Conservation (phyloP, 2,329 filamentous ascomycete species). For the Fusarium vanettenii region DNA sequence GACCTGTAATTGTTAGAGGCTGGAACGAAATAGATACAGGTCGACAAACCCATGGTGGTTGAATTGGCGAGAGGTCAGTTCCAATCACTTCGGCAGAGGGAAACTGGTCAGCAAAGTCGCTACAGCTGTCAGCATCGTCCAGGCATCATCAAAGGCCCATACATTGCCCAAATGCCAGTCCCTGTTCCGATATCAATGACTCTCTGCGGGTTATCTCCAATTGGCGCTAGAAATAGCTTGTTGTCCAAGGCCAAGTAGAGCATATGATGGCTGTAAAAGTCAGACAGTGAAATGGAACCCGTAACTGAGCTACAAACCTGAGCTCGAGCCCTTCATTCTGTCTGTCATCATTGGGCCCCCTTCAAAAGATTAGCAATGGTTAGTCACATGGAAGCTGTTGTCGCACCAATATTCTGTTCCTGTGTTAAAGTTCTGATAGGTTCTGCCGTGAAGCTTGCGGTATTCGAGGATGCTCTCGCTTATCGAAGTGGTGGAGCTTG, state of each 20-base stretch:
- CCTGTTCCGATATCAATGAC: neutral
- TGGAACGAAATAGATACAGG: neutral
- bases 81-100: constrained; percentile 59
- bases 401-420: constrained; percentile 32
- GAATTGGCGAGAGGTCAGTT: constrained; percentile 66
- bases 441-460: constrained; percentile 21
- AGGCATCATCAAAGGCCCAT: neutral
- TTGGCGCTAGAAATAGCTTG: neutral
- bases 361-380: neutral
- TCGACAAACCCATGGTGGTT: constrained; percentile 60
- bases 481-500: constrained; percentile 19
- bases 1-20: constrained; percentile 53
- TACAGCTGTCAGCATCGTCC: constrained; percentile 37
- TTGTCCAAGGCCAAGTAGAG: neutral
- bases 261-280: neutral
- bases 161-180: constrained; percentile 1
- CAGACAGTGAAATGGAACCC: neutral
- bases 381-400: neutral
- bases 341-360: constrained; percentile 43
- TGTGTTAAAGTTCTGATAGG: constrained; percentile 19
- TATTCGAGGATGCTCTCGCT: constrained; percentile 18
- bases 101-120: constrained; percentile 59
- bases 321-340: constrained; percentile 42
- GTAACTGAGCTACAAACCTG: constrained; percentile 12
- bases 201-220: neutral